Conservation (phyloP, 73 alveolate species). For the Tetrahymena borealis region DNA sequence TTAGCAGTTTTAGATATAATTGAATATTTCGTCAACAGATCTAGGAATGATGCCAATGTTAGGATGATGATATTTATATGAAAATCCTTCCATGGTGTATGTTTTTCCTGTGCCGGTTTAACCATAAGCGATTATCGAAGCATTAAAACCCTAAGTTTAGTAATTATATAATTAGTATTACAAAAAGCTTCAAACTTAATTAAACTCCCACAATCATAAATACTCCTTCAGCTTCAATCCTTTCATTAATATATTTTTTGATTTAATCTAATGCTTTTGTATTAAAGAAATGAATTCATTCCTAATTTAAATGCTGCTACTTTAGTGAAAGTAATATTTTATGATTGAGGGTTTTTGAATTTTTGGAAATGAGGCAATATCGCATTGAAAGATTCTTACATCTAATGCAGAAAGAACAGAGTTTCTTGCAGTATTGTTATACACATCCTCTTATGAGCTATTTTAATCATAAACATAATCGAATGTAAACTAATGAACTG, state of each 20-base stretch:
- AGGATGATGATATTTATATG: conserved; percentile 39
- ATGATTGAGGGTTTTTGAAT: too few relatives aligned
- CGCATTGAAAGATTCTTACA: neutral
- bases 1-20: conserved; percentile 27
- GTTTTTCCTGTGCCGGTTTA: conserved; percentile 91
- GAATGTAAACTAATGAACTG: conserved; percentile 68
- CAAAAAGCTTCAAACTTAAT: too few relatives aligned
- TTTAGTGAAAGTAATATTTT: too few relatives aligned
- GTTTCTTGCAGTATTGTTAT: conserved; percentile 57
- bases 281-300: too few relatives aligned
- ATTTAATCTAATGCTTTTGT: too few relatives aligned
- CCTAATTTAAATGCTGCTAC: too few relatives aligned
- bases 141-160: conserved; percentile 56
- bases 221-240: too few relatives aligned
- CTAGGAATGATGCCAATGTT: conserved; percentile 63
- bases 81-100: conserved; percentile 78
- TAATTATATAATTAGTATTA: neutral
- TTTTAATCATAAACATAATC: conserved; percentile 70
- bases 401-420: conserved; percentile 60
- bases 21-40: conserved; percentile 59
- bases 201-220: too few relatives aligned
- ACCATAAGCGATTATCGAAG: conserved; percentile 72
- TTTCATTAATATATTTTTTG: too few relatives aligned
- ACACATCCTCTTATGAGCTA: conserved; percentile 58
- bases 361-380: neutral